Percentiles rank a stretch among this genome's conserved stretches.
Conservation (phyloP, 345 rosid genomes). For the Xanthoceras sorbifolium region DNA sequence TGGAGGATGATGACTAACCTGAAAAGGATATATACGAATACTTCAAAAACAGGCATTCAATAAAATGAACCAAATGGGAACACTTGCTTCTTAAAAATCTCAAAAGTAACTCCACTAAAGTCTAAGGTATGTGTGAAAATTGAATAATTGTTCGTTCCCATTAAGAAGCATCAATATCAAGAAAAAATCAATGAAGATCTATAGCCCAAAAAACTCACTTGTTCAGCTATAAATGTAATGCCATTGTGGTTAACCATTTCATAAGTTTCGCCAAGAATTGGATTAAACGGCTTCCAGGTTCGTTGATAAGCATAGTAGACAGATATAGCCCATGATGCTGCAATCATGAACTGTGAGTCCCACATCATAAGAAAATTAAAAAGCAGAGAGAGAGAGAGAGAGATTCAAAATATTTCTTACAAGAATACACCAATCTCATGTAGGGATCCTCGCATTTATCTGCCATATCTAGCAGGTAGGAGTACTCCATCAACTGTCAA, state of each 20-base stretch:
- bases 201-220: constrained; percentile 45
- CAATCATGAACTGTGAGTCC: constrained; percentile 27
- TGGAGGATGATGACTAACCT: constrained; percentile 91
- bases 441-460: constrained; percentile 93
- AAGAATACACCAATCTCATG: constrained; percentile 88
- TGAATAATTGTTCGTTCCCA: neutral
- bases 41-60: neutral
- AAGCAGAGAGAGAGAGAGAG: constrained; percentile 7
- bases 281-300: constrained; percentile 99
- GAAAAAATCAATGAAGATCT: neutral
- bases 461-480: constrained; percentile 82
- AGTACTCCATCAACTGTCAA: constrained; percentile 91
- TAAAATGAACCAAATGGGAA: neutral
- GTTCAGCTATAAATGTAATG: constrained; percentile 76
- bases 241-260: constrained; percentile 82
- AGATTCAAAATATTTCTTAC: constrained; percentile 41
- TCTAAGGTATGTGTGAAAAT: constrained; percentile 9
- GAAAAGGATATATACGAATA: constrained; percentile 25
- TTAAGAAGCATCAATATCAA: constrained; percentile 6
- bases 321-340: constrained; percentile 95
- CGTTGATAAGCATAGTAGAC: constrained; percentile 86
- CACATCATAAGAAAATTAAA: neutral
- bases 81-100: constrained; percentile 10
- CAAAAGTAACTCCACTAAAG: neutral
- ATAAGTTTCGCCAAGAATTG: constrained; percentile 96